Base-by-base conservation (phyloP, 2,329 filamentous ascomycete genomes). In the Didymella keratinophila region DNA sequence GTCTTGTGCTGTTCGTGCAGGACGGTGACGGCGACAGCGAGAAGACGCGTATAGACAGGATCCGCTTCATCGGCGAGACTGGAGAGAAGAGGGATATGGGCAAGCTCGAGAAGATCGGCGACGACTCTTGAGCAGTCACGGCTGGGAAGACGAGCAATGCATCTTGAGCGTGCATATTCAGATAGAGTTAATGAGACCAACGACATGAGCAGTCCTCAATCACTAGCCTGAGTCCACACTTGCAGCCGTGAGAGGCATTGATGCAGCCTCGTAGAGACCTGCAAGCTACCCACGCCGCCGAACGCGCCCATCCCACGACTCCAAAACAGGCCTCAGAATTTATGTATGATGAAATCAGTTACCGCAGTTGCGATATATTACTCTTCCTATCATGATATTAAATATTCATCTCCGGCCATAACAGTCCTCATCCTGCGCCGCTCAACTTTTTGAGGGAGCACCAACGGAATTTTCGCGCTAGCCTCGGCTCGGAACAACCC, bases 71-170 rank as follows among this genome's bases (percentile, higher is more conserved):
- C 72, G 95, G 95, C 28, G 94, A 98, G 78, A 86, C 87, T 16
- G 94, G 95, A 14, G 89, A 96, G 82, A 97, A 96, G 85, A 86
- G 93, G 60, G 91, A 95, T 56, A 92, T 93, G 86, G 94, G 93
- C 66, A 96, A 96, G 83, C 81, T 99, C 66, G 92, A 98, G 84
- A 98, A 98, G 87, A 86, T 97, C 73, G 92, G 89, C 14, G 90
- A 96, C 68, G 89, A 91, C 48, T 52, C 52, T 27, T 56, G 32
- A 52, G 46, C 43, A 51, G 37, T 20, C 10, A 39, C 42, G 21
- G 21, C 18, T 10, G 11, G 12, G 18, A 27, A 2, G 14, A 32
- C 25, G 12, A 47, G 21, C 18, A 46, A 16, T 52, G 32, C 42
- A 23, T 51, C 27, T 20, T 30, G 27, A 52, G 36, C 41, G 36